Base-by-base conservation (phyloP, 805 yeast species). In the Torulaspora delbrueckii region DNA sequence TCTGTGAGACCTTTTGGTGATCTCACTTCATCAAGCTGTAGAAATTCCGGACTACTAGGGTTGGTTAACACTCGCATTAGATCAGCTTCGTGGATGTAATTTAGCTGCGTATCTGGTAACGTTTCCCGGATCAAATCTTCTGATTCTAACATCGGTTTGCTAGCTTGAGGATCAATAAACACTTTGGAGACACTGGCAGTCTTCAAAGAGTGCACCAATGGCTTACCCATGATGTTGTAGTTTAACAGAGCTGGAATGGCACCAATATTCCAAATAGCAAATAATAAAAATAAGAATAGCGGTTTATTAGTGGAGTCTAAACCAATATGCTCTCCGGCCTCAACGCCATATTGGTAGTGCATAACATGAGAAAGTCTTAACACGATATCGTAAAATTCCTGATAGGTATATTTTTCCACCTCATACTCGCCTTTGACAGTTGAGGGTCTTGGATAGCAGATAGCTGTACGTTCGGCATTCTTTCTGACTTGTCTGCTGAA, bases 211-310 rank as follows among this genome's bases (percentile, higher is more conserved):
- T 91, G 97, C 10, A 79, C 78, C 53, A 90, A 73, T 1, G 96
- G 84, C 42, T 75, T 73, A 22, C 87, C 89, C 42, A 75, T 72
- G 40, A 84, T 73, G 63, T 89, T 90, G 68, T 81, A 86, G 68
- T 90, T 90, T 57, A 91, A 69, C 56, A 91, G 84, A 0, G 96
- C 89, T 0, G 96, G 96, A 7, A 75, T 65, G 1, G 96, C 96
- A 35, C 97, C 97, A 43, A 90, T 73, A 57, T 87, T 86, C 96
- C 96, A 90, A 39, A 85, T 67, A 0, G 96, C 85, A 44, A 86
- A 73, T 95, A 96, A 86, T 33, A 85, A 61, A 43, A 89, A 74
- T 12, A 90, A 66, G 57, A 86, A 86, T 51, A 88, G 69, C 2
- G 96, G 96, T 60, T 84, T 87, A 66, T 90, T 90, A 58, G 86